These are phyloP conservation scores for Thymus quinquecostatus DNA, from an alignment of 257 asterid species.

Conservation along the genomic window DNA sequence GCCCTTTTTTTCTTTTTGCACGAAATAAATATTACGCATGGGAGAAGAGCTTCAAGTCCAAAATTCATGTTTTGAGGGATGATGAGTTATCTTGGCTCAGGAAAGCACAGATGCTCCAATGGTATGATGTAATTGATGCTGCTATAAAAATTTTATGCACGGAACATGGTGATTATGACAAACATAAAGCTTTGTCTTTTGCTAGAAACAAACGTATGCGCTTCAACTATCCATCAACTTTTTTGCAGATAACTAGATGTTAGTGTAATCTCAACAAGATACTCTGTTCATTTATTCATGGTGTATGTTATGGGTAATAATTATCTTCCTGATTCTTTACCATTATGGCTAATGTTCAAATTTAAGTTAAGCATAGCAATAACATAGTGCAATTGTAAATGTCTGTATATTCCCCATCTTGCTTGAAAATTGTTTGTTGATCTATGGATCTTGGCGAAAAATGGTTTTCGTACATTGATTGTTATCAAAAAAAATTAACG, in stretches of 20 bases:
- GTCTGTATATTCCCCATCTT: slow-evolving; percentile 5
- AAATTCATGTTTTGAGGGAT: slow-evolving; percentile 64
- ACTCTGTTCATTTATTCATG: neutral
- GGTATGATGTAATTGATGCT: slow-evolving; percentile 46
- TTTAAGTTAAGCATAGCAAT: neutral
- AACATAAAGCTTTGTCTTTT: slow-evolving; percentile 3
- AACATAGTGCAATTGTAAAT: neutral
- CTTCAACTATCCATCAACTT: neutral
- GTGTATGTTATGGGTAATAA: neutral
- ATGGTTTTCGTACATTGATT: neutral
- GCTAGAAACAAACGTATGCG: neutral
- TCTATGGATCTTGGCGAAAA: slow-evolving; percentile 23
- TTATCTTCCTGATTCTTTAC: neutral
- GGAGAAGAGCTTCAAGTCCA: slow-evolving; percentile 81
- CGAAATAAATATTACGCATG: slow-evolving; percentile 74
- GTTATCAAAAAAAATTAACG: slow-evolving; percentile 24
- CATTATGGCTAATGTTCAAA: neutral
- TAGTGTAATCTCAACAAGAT: too few species aligned
- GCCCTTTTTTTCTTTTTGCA: slow-evolving; percentile 26
- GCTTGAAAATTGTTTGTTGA: slow-evolving; percentile 15
- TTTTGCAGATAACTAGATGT: neutral
- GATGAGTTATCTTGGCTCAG: slow-evolving; percentile 81
- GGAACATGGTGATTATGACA: neutral
- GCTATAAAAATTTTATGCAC: slow-evolving; percentile 1
- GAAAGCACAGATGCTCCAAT: slow-evolving; percentile 72